Evolutionary conservation across 352 stramenopile genomes (phyloP), one percentile per base, ranked within the genome.

Genomic region (Ochromonadaceae sp.): DNA sequence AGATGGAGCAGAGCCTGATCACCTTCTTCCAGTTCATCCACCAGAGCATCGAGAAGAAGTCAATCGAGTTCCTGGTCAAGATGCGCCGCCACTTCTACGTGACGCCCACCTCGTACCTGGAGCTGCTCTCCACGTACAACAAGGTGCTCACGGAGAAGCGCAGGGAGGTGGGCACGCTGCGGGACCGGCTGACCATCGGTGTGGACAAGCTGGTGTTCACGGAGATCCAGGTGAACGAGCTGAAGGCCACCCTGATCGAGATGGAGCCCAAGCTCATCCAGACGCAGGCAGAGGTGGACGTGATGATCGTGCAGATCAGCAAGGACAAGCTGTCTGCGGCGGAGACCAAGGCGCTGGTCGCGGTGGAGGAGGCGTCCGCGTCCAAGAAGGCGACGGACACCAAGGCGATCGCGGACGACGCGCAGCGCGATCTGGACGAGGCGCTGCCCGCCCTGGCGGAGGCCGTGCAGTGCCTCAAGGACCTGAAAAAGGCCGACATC

Each of bases 221-320:
- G 0, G 90, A 93, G 56, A 82, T 87, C 22, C 84, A 93, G 63
- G 86, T 95, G 7, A 84, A 83, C 2, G 82, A 81, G 0, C 88
- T 95, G 76, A 86, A 94, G 56, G 83, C 87, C 32, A 83, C 91
- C 36, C 74, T 95, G 0, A 90, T 87, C 0, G 87, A 86, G 0
- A 78, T 94, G 44, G 88, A 95, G 59, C 87, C 87, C 3, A 82
- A 90, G 65, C 72, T 95, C 14, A 83, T 91, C 61, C 81, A 84
- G 53, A 93, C 87, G 20, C 84, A 95, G 63, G 85, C 85, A 30
- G 87, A 95, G 31, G 86, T 93, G 0, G 86, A 93, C 57, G 75
- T 79, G 15, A 91, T 95, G 81, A 92, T 95, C 76, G 84, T 92
- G 49, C 81, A 93, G 71, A 93, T 95, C 65, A 88, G 81, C 5